Base-by-base conservation (phyloP, 768 basidiomycete species). In the Leccinum fibrillosum region DNA sequence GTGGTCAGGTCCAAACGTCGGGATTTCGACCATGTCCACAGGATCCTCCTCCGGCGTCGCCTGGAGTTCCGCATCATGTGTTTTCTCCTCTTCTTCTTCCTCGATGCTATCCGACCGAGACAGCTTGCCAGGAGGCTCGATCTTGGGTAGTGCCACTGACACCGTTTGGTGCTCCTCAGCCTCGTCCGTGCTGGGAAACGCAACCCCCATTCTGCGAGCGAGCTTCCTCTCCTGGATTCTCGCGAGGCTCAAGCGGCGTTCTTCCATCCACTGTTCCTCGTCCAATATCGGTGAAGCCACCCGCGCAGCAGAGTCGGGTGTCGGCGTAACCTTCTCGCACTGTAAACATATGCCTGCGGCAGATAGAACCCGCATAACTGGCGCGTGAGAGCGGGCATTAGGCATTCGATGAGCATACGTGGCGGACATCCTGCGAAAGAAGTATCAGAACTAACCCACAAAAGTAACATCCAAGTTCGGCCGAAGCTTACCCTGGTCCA, bases 381-480 rank as follows among this genome's bases (percentile, higher is more conserved):
- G 84, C 0, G 86, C 84, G 63, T 97, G 94, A 4, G 82, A 83
- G 47, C 85, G 82, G 2, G 90, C 78, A 13, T 76, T 85, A 49
- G 81, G 85, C 94, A 97, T 97, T 6, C 93, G 85, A 74, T 94
- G 92, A 0, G 90, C 88, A 67, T 82, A 96, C 7, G 80, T 74
- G 63, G 87, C 90, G 10, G 76, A 79, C 62, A 89, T 69, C 8
- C 90, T 88, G 60, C 28, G 28, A 34, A 23, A 35, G 12, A 13
- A 49, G 42, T n/a, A 9, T 25, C 28, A 21, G 47, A 52, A 54
- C 60, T 5, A 54, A 19, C 64, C 30, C 58, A 52, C 19, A 35
- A 3, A 15, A 9, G 35, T 11, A 39, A n/a, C 48, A 51, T 45
- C n/a, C 45, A 48, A 42, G n/a, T 23, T 13, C 15, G 52, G 75